These are phyloP conservation scores for Hsuehochloa calcarea DNA, from an alignment of 176 grass and related monocot genomes.

Conservation along the genomic window DNA sequence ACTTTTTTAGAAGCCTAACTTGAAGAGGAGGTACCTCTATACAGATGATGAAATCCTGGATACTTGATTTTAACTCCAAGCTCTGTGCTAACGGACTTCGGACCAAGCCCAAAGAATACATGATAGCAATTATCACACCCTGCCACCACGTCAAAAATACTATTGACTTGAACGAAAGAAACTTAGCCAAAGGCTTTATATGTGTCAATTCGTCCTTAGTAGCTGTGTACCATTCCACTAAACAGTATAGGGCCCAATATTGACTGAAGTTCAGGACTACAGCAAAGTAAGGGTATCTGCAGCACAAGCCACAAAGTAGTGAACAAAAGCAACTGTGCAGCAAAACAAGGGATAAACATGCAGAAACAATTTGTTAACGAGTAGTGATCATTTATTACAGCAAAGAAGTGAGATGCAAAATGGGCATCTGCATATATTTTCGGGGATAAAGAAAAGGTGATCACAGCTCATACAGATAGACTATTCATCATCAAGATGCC, in stretches of 20 bases:
- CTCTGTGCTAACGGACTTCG: conserved; percentile 73
- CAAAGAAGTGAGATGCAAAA: conserved; percentile 26
- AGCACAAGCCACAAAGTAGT: neutral
- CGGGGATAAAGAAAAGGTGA: neutral
- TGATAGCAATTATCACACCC: conserved; percentile 87
- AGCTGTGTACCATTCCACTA: conserved; percentile 88
- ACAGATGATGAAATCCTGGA: conserved; percentile 91
- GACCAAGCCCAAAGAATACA: conserved; percentile 76
- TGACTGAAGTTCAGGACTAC: conserved; percentile 90
- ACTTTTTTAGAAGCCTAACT: conserved; percentile 20
- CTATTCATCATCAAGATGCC: neutral
- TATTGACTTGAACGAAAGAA: conserved; percentile 95
- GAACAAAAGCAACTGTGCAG: neutral
- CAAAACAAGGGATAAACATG: neutral
- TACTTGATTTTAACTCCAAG: conserved; percentile 77
- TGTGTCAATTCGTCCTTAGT: conserved; percentile 84
- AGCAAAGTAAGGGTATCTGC: conserved; percentile 82
- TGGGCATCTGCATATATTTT: neutral
- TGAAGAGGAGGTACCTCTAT: conserved; percentile 72
- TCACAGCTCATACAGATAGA: neutral
- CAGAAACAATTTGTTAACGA: neutral
- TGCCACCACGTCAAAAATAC: conserved; percentile 99
- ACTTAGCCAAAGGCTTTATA: conserved; percentile 93
- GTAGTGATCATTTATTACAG: neutral
- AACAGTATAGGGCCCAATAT: conserved; percentile 97